Conservation (phyloP, 768 basidiomycete genomes). For the Melanogaster broomeanus region DNA sequence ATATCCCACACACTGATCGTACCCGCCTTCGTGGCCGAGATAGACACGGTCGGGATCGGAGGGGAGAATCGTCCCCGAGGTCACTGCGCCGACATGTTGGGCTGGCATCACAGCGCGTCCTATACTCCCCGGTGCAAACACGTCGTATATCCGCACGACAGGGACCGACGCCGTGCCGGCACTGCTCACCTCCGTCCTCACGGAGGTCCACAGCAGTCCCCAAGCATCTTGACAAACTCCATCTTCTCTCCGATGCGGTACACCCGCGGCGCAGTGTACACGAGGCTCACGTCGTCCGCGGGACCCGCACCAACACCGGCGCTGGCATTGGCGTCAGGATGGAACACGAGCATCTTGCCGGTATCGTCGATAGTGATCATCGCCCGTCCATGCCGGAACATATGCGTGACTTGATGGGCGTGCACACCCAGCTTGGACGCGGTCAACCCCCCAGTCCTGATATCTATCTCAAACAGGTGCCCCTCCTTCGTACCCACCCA, state of each 20-base stretch:
- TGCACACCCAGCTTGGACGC: slow-evolving; percentile 66
- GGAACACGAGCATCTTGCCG: slow-evolving; percentile 81
- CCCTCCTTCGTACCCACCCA: slow-evolving; percentile 96
- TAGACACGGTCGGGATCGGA: slow-evolving; percentile 68
- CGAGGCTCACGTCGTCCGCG: slow-evolving; percentile 45
- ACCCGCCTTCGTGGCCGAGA: slow-evolving; percentile 91
- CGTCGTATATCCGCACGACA: slow-evolving; percentile 79
- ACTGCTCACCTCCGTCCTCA: slow-evolving; percentile 51
- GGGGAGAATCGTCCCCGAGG: slow-evolving; percentile 75
- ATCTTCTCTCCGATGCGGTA: slow-evolving; percentile 78
- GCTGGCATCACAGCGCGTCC: slow-evolving; percentile 58
- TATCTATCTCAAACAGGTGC: slow-evolving; percentile 80
- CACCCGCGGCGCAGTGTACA: slow-evolving; percentile 52
- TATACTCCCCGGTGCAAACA: slow-evolving; percentile 58
- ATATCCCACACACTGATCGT: slow-evolving; percentile 80
- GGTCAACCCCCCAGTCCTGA: slow-evolving; percentile 56
- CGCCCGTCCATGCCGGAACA: slow-evolving; percentile 67
- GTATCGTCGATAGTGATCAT: slow-evolving; percentile 86
- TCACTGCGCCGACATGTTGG: slow-evolving; percentile 80
- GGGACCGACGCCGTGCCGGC: slow-evolving; percentile 53
- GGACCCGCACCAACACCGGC: slow-evolving; percentile 20
- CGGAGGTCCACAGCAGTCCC: slow-evolving; percentile 82
- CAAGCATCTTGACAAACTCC: slow-evolving; percentile 74
- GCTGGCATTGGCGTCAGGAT: slow-evolving; percentile 38
- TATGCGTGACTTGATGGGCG: slow-evolving; percentile 61